Evolutionary conservation across 257 asterid species (phyloP), one percentile per base, ranked within the genome.

Genomic region (Oldenlandia corymbosa): DNA sequence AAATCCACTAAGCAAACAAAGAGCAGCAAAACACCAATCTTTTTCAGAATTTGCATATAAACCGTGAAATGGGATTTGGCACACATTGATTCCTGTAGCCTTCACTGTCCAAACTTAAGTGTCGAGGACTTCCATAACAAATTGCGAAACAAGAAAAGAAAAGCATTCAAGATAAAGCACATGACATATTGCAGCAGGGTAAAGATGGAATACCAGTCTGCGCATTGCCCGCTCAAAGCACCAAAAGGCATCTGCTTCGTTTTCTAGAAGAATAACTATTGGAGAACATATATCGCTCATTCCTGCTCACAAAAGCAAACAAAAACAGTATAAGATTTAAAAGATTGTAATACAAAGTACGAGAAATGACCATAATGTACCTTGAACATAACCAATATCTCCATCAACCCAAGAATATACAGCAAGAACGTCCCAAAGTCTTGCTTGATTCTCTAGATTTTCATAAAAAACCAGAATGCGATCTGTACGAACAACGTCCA

Each of bases 221-320:
- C 95, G 94, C 98, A 92, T 92, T 48, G 95, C 88, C 47, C 87
- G 95, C 78, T 92, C 98, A 71, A 92, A 92, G 84, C 97, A 86
- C 97, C 98, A 92, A 79, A 83, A 92, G 57, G 97, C 95, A 79
- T 92, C 98, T 60, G 98, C 98, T 80, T 92, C 98, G 30, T 92
- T 52, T 61, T 89, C 97, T 46, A 88, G 71, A 71, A 92, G 95
- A 63, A 92, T 86, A 56, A 82, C 76, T 83, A 92, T 82, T 32
- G 98, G 98, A 73, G 98, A 92, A 88, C 98, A 92, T 62, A 92
- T 88, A 75, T 92, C 98, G 78, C 80, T 92, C 98, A 92, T 92
- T 75, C 98, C 98, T 92, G 80, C 27, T 45, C 62, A 62, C 73
- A 65, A 66, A 63, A 60, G 65, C 31, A 69, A 32, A 46, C 65